phyloP scores from a whole-genome alignment of 345 rosid genomes.

The Hypericum androsaemum region DNA sequence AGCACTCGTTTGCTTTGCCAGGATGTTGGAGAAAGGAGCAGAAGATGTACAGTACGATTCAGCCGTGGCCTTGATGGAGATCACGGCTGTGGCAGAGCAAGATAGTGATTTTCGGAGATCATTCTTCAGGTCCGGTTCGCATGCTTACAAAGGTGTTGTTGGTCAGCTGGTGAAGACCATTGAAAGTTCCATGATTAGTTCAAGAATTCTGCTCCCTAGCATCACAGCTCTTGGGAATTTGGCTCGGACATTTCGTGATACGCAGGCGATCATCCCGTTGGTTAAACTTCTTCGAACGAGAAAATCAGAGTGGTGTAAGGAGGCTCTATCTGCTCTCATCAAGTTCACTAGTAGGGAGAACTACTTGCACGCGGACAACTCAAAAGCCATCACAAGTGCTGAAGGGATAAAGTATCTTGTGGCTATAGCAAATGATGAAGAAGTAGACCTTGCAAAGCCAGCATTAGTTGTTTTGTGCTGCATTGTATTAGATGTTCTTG shows the following conservation, averaged over 20 bases:
- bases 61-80: constrained; percentile 68
- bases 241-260: constrained; percentile 71
- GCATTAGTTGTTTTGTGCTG: constrained; percentile 45
- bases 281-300: constrained; percentile 62
- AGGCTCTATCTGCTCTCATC: constrained; percentile 46
- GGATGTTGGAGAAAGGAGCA: constrained; percentile 49
- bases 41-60: constrained; percentile 56
- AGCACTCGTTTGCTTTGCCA: constrained; percentile 59
- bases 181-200: constrained; percentile 28
- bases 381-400: constrained; percentile 42
- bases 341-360: constrained; percentile 54
- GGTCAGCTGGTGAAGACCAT: constrained; percentile 46
- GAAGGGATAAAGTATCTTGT: constrained; percentile 60
- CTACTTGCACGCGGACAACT: constrained; percentile 44
- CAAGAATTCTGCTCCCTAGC: constrained; percentile 45
- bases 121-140: constrained; percentile 65
- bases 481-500: constrained; percentile 39
- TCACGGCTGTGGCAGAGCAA: constrained; percentile 52
- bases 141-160: constrained; percentile 60
- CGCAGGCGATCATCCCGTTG: constrained; percentile 53
- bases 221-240: constrained; percentile 56
- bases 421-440: constrained; percentile 52
- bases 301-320: constrained; percentile 46
- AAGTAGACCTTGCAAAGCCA: constrained; percentile 53
- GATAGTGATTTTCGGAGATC: constrained; percentile 50